Conservation (phyloP, 1,139 yeast species). For the Wickerhamomyces sp. region DNA sequence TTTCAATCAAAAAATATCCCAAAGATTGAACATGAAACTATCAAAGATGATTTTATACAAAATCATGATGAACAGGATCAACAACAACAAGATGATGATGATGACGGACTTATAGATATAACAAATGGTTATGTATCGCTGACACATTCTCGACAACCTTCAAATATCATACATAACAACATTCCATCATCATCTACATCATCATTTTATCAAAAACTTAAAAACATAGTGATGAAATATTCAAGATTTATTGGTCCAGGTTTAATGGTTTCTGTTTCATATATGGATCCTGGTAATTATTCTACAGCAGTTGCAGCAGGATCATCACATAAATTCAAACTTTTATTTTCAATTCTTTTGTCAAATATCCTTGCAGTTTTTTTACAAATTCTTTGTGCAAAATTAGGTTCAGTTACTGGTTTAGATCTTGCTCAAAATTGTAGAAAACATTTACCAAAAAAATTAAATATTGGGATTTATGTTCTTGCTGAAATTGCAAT, state of each 20-base stretch:
- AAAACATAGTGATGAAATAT: constrained; percentile 37
- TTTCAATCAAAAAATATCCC: background rate
- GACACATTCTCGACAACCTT: background rate
- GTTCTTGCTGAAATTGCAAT: constrained; percentile 69
- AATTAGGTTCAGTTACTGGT: constrained; percentile 75
- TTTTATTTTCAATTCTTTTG: constrained; percentile 56
- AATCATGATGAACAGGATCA: no score
- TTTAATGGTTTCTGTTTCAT: constrained; percentile 68
- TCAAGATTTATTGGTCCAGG: constrained; percentile 75
- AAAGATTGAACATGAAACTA: background rate
- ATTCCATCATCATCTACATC: background rate
- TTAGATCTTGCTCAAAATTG: constrained; percentile 76
- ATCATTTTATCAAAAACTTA: background rate
- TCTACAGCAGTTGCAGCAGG: constrained; percentile 79
- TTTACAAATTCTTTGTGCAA: constrained; percentile 66
- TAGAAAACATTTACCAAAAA: constrained; percentile 53
- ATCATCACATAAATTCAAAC: constrained; percentile 61
- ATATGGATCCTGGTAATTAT: constrained; percentile 81
- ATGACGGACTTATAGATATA: no score
- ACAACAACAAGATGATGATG: no score
- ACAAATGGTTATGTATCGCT: background rate
- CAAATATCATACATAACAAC: background rate
- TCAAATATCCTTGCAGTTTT: constrained; percentile 70
- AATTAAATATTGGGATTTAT: constrained; percentile 53
- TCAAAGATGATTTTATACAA: background rate